These are phyloP conservation scores for Neofusicoccum umdonicola DNA, from an alignment of 2,329 filamentous ascomycete species.

Conservation along the genomic window DNA sequence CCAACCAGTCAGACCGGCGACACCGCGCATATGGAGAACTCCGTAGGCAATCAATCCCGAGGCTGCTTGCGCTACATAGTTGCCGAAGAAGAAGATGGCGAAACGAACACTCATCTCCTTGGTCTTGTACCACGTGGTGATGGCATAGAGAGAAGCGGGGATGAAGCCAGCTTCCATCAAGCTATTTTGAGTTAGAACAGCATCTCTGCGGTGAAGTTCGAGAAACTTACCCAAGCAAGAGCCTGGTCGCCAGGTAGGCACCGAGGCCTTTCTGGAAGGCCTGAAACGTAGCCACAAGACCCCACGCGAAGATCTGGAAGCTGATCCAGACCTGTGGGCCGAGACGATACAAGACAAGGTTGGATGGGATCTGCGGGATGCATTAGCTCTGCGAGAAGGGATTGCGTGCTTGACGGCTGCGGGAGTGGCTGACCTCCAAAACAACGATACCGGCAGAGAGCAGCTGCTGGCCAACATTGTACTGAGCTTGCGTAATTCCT, in stretches of 20 bases:
- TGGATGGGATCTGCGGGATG: conserved; percentile 4
- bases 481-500: conserved; percentile 30
- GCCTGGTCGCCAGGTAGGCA: conserved; percentile 38
- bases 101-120: conserved; percentile 59
- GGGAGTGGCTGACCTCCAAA: conserved; percentile 22
- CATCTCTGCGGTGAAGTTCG: neutral
- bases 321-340: conserved; percentile 41
- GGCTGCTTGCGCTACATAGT: conserved; percentile 59
- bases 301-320: conserved; percentile 38
- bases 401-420: neutral
- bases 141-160: conserved; percentile 48
- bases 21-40: conserved; percentile 61
- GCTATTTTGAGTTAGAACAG: neutral
- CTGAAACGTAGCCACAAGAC: conserved; percentile 42
- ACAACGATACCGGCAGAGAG: conserved; percentile 34
- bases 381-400: neutral
- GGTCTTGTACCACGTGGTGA: conserved; percentile 58
- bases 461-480: conserved; percentile 35
- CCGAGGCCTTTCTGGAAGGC: conserved; percentile 40
- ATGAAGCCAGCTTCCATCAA: conserved; percentile 46
- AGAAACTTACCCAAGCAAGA: conserved; percentile 36
- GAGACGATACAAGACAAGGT: conserved; percentile 29
- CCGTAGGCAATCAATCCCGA: conserved; percentile 58
- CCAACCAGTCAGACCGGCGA: conserved; percentile 44
- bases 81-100: conserved; percentile 59